Evolutionary conservation across 768 basidiomycete species (phyloP), one percentile per base, ranked within the genome.

Genomic region (Brasilioporus rufonigricans): DNA sequence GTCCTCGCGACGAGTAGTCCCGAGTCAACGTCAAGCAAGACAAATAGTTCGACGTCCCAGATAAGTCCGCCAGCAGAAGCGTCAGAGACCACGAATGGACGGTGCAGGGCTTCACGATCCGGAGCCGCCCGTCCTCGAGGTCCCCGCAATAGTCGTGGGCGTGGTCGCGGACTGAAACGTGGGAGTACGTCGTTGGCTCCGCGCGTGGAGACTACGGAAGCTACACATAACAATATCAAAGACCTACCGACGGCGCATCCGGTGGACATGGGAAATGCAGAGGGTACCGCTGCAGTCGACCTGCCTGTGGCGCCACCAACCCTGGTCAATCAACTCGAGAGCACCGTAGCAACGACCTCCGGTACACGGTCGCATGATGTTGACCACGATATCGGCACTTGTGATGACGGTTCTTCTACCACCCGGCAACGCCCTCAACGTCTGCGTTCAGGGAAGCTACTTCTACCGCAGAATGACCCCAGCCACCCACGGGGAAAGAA

Each of bases 401-500:
- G 47, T 19, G 23, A 23, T 6, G 18, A 44, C 1, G 11, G 14
- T 2, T 16, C 14, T 5, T 19, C 33, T 18, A 18, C 35, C 35
- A 4, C 16, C 18, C 35, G 5, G 35, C 35, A 14, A 36, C 16
- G 35, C 5, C 36, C 43, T 27, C 46, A 7, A 18, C 27, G 23
- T 41, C 38, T 16, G 16, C 31, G 13, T 18, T 32, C 23, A 27
- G 27, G 18, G n/a, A n/a, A 29, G 13, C 16, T 4, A 13, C 32
- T 21, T 27, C 14, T 2, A n/a, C 21, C 24, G 1, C 8, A 9
- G 26, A 31, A 18, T 14, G 55, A 56, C 44, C 49, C 48, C 44
- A n/a, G 39, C 1, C 56, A 56, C 56, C 50, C 21, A 13, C 38
- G 14, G 14, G n/a, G n/a, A 32, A 71, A 52, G 51, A 68, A 64